Evolutionary conservation across 2,329 filamentous ascomycete species (phyloP).

Genomic region (Colletotrichum tropicale): DNA sequence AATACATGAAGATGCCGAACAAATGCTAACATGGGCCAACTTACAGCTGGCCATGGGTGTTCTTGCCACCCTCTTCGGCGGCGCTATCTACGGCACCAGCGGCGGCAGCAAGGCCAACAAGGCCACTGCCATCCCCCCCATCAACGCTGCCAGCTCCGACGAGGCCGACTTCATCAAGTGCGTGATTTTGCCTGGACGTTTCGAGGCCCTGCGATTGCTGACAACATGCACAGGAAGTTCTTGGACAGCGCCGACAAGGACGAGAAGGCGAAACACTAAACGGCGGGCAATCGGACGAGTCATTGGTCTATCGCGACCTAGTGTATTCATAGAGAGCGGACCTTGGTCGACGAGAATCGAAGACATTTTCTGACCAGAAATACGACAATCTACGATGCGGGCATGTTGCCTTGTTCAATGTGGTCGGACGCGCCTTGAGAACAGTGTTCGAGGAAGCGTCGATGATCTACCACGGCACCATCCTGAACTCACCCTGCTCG

Average conservation of each 20-base stretch:
- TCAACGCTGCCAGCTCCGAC: conserved; percentile 66
- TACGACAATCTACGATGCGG: not conserved
- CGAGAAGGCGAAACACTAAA: conserved; percentile 49
- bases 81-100: conserved; percentile 42
- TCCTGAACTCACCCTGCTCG: not conserved
- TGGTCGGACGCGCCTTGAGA: not conserved
- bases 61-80: conserved; percentile 51
- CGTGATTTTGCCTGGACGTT: conserved; percentile 27
- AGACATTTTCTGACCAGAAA: conserved; percentile 16
- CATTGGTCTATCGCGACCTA: conserved; percentile 15
- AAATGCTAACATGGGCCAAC: conserved; percentile 21
- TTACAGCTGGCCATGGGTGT: conserved; percentile 62
- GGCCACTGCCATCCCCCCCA: conserved; percentile 55
- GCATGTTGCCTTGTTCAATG: not conserved
- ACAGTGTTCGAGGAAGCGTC: not conserved
- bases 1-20: not conserved
- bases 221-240: conserved; percentile 45
- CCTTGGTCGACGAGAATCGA: conserved; percentile 15
- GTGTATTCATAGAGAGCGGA: conserved; percentile 18
- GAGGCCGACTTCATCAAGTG: conserved; percentile 71
- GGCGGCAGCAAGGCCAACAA: conserved; percentile 46
- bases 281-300: conserved; percentile 1
- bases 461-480: not conserved
- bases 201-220: not conserved
- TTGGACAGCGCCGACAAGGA: conserved; percentile 46